A percentile compares a stretch with the other conserved stretches of the same genome.
phyloP scores from a whole-genome alignment of 768 basidiomycete genomes.

The Pleurotus pulmonarius region DNA sequence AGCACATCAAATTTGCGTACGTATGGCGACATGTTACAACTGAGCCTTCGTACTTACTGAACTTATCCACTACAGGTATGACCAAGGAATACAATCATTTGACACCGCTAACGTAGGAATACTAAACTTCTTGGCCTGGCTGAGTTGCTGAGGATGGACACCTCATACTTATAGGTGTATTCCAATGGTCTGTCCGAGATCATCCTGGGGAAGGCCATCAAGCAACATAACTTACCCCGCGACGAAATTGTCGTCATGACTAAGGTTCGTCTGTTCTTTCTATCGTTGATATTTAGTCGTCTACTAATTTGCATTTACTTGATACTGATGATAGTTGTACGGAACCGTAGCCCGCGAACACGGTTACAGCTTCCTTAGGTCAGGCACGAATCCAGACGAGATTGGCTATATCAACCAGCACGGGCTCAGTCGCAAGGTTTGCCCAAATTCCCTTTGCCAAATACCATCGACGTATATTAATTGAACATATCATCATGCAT shows the following conservation, averaged over 20 bases:
- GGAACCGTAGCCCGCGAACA: slow-evolving; percentile 23
- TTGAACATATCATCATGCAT: too few species aligned
- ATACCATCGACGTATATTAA: neutral
- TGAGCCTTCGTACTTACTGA: neutral
- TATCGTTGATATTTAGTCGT: too few species aligned
- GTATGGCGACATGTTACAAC: slow-evolving; percentile 1
- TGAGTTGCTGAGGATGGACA: too few species aligned
- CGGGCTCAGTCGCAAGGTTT: slow-evolving; percentile 43
- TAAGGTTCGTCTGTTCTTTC: slow-evolving; percentile 37
- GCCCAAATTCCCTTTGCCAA: neutral
- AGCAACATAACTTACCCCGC: slow-evolving; percentile 59
- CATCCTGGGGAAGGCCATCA: slow-evolving; percentile 70
- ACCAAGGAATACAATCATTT: slow-evolving; percentile 58
- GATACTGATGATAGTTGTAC: slow-evolving; percentile 27
- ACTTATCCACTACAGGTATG: slow-evolving; percentile 32
- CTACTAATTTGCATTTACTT: too few species aligned
- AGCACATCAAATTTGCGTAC: slow-evolving; percentile 49
- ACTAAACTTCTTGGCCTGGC: too few species aligned
- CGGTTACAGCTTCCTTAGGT: slow-evolving; percentile 7
- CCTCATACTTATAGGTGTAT: slow-evolving; percentile 40
- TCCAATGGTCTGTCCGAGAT: slow-evolving; percentile 63
- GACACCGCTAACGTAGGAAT: slow-evolving; percentile 45
- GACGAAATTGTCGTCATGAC: slow-evolving; percentile 76
- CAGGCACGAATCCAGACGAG: slow-evolving; percentile 22
- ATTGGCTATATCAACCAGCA: slow-evolving; percentile 53